Percentiles rank a stretch among this genome's conserved stretches.
phyloP scores from a whole-genome alignment of 257 asterid genomes.

The Solanum sitiens region DNA sequence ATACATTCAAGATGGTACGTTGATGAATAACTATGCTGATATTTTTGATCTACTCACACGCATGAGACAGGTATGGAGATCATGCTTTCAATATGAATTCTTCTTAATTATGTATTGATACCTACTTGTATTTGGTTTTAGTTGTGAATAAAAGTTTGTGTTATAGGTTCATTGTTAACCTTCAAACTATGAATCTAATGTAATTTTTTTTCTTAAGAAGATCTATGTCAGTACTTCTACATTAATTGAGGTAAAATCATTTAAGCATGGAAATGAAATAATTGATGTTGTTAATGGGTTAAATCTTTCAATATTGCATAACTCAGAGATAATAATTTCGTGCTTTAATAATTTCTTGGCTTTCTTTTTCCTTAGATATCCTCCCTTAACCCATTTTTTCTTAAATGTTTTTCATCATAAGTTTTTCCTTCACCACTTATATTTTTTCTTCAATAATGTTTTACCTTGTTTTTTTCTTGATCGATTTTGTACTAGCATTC shows the following conservation, averaged over 20 bases:
- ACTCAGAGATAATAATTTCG: not conserved
- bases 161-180: not conserved
- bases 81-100: not conserved
- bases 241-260: not conserved
- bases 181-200: not conserved
- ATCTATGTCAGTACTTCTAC: not conserved
- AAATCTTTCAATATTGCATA: not conserved
- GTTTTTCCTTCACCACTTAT: not conserved
- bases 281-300: not conserved
- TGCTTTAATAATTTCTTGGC: not conserved
- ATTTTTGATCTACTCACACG: constrained; percentile 85
- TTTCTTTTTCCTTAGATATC: not conserved
- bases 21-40: constrained; percentile 84
- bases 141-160: not conserved
- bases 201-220: not conserved
- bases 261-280: not conserved
- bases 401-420: not conserved
- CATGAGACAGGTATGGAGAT: constrained; percentile 62
- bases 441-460: not conserved
- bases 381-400: not conserved
- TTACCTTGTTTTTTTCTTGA: not conserved
- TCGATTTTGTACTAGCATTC: not conserved
- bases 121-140: not conserved
- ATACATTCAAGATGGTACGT: constrained; percentile 55
- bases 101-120: not conserved